phyloP scores from a whole-genome alignment of 345 rosid species.

The Cardamine resedifolia region DNA sequence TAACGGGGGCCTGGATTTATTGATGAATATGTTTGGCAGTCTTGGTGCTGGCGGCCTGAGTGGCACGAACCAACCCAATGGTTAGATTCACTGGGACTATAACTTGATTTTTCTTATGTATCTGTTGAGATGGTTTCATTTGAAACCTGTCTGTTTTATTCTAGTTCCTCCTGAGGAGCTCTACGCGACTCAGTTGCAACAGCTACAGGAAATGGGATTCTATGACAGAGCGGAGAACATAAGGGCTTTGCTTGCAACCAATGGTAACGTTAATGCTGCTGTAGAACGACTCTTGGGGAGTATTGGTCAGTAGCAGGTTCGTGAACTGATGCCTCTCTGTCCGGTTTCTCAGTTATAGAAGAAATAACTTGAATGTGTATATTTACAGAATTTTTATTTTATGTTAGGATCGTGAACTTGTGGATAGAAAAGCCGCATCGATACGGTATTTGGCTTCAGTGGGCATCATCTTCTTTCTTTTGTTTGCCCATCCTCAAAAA shows the following conservation, averaged over 20 bases:
- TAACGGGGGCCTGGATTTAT: slow-evolving; percentile 54
- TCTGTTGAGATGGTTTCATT: slow-evolving; percentile 8
- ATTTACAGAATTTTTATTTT: slow-evolving; percentile 5
- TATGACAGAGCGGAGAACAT: slow-evolving; percentile 85
- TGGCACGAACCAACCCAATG: slow-evolving; percentile 59
- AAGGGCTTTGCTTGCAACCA: slow-evolving; percentile 72
- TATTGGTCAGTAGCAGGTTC: slow-evolving; percentile 51
- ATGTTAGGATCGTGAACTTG: slow-evolving; percentile 32
- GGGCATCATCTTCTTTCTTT: not conserved
- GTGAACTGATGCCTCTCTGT: slow-evolving; percentile 13
- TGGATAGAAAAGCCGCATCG: slow-evolving; percentile 32
- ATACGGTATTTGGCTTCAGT: slow-evolving; percentile 19
- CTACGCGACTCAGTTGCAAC: slow-evolving; percentile 77
- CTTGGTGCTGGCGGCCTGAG: slow-evolving; percentile 76
- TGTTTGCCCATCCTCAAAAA: not conserved
- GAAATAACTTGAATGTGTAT: slow-evolving; percentile 19
- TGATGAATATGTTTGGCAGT: slow-evolving; percentile 91
- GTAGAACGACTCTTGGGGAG: slow-evolving; percentile 89
- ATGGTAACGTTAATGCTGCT: slow-evolving; percentile 87
- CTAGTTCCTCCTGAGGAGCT: slow-evolving; percentile 83
- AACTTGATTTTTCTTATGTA: not conserved
- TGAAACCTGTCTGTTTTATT: not conserved
- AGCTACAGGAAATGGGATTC: slow-evolving; percentile 94
- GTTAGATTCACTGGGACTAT: slow-evolving; percentile 38
- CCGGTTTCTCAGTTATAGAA: slow-evolving; percentile 27